Evolutionary conservation across 257 asterid species (phyloP).

Genomic region (Rhazya stricta): DNA sequence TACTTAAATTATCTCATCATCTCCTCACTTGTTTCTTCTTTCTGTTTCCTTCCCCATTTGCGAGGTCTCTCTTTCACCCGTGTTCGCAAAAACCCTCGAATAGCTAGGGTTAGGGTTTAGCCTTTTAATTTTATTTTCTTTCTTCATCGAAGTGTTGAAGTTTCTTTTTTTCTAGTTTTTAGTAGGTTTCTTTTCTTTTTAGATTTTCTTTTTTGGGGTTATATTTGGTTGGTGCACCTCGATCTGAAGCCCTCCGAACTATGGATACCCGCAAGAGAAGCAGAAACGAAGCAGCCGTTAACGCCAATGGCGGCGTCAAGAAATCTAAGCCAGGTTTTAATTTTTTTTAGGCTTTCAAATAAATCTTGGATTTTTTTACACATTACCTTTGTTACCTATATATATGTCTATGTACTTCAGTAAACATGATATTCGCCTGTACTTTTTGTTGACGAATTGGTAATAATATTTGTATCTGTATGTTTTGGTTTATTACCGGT

Average conservation of each 20-base stretch:
- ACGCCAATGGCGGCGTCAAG: constrained; percentile 63
- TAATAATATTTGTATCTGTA: background rate
- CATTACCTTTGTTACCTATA: background rate
- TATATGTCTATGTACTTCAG: background rate
- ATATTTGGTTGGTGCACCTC: background rate
- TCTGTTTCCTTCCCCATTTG: background rate
- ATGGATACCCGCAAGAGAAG: constrained; percentile 34
- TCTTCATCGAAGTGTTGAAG: background rate
- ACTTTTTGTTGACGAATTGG: background rate
- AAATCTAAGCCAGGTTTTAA: constrained; percentile 58
- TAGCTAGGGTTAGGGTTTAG: constrained; percentile 20
- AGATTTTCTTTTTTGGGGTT: background rate
- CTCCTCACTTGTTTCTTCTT: background rate
- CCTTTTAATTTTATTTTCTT: background rate
- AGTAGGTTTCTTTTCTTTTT: background rate
- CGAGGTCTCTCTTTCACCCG: background rate
- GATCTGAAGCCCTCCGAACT: constrained; percentile 17
- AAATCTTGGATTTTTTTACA: background rate
- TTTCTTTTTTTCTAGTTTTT: background rate
- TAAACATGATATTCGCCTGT: background rate
- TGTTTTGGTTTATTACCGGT: background rate
- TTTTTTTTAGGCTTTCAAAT: too few relatives aligned
- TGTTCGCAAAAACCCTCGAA: constrained; percentile 19
- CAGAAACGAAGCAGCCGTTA: constrained; percentile 25
- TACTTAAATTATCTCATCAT: background rate